Base-by-base conservation (phyloP, 768 basidiomycete genomes). In the Tulasnella sp. region DNA sequence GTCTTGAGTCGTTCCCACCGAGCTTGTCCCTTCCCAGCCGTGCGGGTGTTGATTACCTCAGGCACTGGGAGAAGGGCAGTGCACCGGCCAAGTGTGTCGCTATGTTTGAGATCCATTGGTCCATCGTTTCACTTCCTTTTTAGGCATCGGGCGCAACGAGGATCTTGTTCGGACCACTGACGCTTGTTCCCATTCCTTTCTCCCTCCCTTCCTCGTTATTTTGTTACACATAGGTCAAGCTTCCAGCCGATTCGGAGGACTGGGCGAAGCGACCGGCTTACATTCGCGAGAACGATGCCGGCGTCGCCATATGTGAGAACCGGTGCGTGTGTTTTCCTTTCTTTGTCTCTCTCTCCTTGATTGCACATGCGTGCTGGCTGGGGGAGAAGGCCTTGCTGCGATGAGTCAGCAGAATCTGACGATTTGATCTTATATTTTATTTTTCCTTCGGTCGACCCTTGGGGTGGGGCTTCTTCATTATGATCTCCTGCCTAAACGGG, bases 211-310 rank as follows among this genome's bases (percentile, higher is more conserved):
- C 39, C 32, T 70, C 39, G 10, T 70, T 71, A 1, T 20, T 71
- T 32, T 32, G 51, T 72, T 40, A 72, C 37, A 40, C 71, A 81
- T 79, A 93, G 92, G 94, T 95, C 79, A 95, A 95, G 83, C 87
- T 96, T 37, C 94, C 94, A 61, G 94, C 94, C 42, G 95, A 95
- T 73, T 88, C 87, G 79, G 93, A 95, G 82, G 94, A 96, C 84
- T 91, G 90, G 86, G 84, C 90, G 83, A 93, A 91, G 82, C 87
- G 95, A n/a, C 94, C 94, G 1, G 93, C 91, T 5, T 96, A 94
- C 82, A 92, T 96, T 81, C 89, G 84, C 77, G 88, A 88, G 77
- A 95, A 95, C 84, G 90, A 90, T 82, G 92, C 91, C 4, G 92
- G 90, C 10, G 87, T 91, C 78, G 81, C 90, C 6, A 92, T 95